Evolutionary conservation across 1,284 basidiomycete genomes (phyloP), one percentile per base, ranked within the genome.

Genomic region (Ceratobasidium sp.): DNA sequence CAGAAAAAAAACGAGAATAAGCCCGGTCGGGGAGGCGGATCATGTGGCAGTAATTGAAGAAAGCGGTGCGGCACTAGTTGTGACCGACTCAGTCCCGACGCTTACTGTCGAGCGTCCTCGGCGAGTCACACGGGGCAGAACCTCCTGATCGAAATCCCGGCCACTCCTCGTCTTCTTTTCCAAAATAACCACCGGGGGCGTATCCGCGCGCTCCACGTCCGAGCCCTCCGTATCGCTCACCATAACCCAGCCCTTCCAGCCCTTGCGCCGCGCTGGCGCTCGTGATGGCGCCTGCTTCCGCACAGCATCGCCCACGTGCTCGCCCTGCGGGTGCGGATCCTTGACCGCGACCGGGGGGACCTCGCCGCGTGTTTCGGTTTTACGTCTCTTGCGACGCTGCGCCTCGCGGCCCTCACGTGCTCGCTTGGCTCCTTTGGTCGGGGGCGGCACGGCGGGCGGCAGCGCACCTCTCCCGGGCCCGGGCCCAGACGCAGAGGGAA

Each of bases 181-280:
- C 19, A 71, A 40, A 46, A 71, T 71, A 9, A 56, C 52, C 8
- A 71, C 56, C 7, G 68, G 68, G 9, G 68, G 68, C 15, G 56
- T 61, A 61, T 40, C 43, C 1, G 52, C 52, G 22, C 68, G 68
- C 43, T 71, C 68, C n/a, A 13, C 54, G 54, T 71, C 68, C 52
- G 68, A 71, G 34, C 9, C 68, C 25, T 71, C 68, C n/a, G 68
- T 71, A 19, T 71, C 68, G 56, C 68, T 71, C 11, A 71, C 68
- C 52, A 71, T 61, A 29, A 71, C 68, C 68, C 68, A 71, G n/a
- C 68, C 68, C 40, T 71, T 71, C 68, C 68, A 71, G 3, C 68
- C 68, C 34, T 71, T 71, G 43, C 68, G 68, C 54, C 43, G 54
- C 32, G 68, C 44, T 22, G 68, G 67, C 37, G 51, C 67, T 43